phyloP scores from a whole-genome alignment of 768 basidiomycete genomes.

The Pleurotus salmoneostramineus region DNA sequence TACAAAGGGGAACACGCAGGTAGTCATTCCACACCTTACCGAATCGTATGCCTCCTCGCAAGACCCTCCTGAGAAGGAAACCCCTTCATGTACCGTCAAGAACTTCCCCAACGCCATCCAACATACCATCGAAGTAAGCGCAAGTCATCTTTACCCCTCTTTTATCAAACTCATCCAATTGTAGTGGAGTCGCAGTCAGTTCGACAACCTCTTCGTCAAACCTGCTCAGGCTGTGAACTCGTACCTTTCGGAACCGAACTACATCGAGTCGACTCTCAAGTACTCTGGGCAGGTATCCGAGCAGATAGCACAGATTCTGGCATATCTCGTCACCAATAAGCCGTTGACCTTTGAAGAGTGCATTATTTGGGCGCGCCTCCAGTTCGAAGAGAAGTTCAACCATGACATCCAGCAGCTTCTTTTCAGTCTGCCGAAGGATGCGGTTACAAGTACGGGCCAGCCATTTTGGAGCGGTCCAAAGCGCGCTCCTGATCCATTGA shows the following conservation, averaged over 20 bases:
- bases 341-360: conserved; percentile 97
- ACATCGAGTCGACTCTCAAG: conserved; percentile 85
- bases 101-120: conserved; percentile 98
- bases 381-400: conserved; percentile 93
- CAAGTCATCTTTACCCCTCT: neutral
- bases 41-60: conserved; percentile 98
- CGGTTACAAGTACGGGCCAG: conserved; percentile 84
- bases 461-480: conserved; percentile 99
- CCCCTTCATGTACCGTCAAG: conserved; percentile 96
- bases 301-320: conserved; percentile 83
- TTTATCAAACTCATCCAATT: neutral
- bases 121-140: conserved; percentile 89
- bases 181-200: conserved; percentile 92
- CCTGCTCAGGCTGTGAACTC: conserved; percentile 92
- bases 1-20: conserved; percentile 97
- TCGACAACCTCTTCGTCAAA: conserved; percentile 91
- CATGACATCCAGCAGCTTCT: conserved; percentile 91
- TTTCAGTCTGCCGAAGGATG: conserved; percentile 93
- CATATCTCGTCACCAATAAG: conserved; percentile 87
- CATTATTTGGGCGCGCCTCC: conserved; percentile 92
- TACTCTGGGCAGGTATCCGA: conserved; percentile 90
- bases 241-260: conserved; percentile 96
- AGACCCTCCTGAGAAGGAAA: conserved; percentile 97
- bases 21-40: conserved; percentile 89
- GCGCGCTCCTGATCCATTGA: conserved; percentile 88